phyloP scores from a whole-genome alignment of 495 filamentous ascomycete species.

The Paragyromitra xinjiangensis region DNA sequence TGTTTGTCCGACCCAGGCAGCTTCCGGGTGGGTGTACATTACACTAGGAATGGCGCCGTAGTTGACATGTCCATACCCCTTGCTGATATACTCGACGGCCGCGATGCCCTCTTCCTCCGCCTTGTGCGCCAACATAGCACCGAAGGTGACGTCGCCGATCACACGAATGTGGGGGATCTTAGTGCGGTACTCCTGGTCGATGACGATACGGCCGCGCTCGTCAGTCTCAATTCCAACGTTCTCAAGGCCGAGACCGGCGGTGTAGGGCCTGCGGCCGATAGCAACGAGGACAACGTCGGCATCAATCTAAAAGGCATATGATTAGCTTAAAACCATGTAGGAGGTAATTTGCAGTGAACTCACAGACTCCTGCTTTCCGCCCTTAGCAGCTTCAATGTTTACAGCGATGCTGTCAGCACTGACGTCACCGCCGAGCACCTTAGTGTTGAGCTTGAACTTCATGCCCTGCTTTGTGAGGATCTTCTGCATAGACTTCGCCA shows the following conservation, averaged over 20 bases:
- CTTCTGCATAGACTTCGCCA: conserved; percentile 91
- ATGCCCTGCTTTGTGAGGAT: conserved; percentile 95
- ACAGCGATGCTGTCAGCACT: conserved; percentile 78
- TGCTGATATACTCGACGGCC: conserved; percentile 93
- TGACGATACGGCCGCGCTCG: conserved; percentile 90
- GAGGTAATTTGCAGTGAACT: conserved; percentile 58
- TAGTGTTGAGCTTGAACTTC: conserved; percentile 97
- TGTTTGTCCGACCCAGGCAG: conserved; percentile 98
- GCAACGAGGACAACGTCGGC: conserved; percentile 96
- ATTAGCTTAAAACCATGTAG: conserved; percentile 17
- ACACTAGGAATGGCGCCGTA: conserved; percentile 97
- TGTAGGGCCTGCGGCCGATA: conserved; percentile 96
- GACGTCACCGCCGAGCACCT: conserved; percentile 86
- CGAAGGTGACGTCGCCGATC: conserved; percentile 96
- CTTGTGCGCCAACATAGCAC: conserved; percentile 99
- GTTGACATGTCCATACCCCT: conserved; percentile 98
- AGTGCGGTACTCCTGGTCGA: conserved; percentile 98
- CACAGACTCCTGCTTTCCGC: conserved; percentile 90
- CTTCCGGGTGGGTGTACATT: conserved; percentile 99
- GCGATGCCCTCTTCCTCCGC: conserved; percentile 98
- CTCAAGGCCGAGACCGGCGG: conserved; percentile 86
- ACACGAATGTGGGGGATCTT: conserved; percentile 96
- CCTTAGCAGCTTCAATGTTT: conserved; percentile 90
- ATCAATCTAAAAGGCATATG: conserved; percentile 69
- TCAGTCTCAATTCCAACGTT: conserved; percentile 94